Evolutionary conservation across 805 yeast genomes (phyloP).

Genomic region (Ogataea allantospora): DNA sequence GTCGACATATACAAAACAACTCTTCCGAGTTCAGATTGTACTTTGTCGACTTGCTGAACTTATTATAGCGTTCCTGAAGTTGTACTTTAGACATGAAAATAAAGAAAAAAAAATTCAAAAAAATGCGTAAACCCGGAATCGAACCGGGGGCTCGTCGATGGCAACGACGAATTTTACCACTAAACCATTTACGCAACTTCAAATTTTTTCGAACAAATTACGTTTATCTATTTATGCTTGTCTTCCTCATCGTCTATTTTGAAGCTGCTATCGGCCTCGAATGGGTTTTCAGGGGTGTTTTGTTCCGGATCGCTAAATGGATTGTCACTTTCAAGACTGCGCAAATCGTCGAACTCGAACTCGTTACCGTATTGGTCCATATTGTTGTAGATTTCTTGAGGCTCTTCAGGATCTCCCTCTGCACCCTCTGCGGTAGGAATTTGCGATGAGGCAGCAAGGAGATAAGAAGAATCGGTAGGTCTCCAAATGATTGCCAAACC

Average conservation of each 20-base stretch:
- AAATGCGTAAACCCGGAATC: slow-evolving; percentile 31
- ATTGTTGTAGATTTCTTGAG: slow-evolving; percentile 27
- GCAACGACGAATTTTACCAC: slow-evolving; percentile 31
- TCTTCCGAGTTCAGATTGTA: slow-evolving; percentile 55
- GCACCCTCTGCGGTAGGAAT: slow-evolving; percentile 67
- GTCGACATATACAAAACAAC: slow-evolving; percentile 73
- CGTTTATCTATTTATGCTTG: slow-evolving; percentile 4
- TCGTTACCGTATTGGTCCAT: slow-evolving; percentile 46
- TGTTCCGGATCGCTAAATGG: slow-evolving; percentile 28
- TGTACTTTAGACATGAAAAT: slow-evolving; percentile 12
- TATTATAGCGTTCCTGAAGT: slow-evolving; percentile 30
- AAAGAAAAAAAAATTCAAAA: slow-evolving; percentile 5
- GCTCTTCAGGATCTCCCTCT: slow-evolving; percentile 30
- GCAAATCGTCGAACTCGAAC: slow-evolving; percentile 58
- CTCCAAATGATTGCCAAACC: slow-evolving; percentile 92
- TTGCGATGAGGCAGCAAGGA: slow-evolving; percentile 93
- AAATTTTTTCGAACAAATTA: background rate
- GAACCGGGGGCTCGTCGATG: slow-evolving; percentile 33
- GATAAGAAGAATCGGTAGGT: slow-evolving; percentile 92
- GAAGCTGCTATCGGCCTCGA: slow-evolving; percentile 32
- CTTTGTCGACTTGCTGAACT: slow-evolving; percentile 34
- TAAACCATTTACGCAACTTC: slow-evolving; percentile 26
- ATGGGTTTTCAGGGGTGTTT: slow-evolving; percentile 28
- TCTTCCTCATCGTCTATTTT: slow-evolving; percentile 32
- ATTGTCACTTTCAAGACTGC: slow-evolving; percentile 45